These are phyloP conservation scores for Talaromyces sp. DNA, from an alignment of 2,329 filamentous ascomycete genomes.

Conservation along the genomic window DNA sequence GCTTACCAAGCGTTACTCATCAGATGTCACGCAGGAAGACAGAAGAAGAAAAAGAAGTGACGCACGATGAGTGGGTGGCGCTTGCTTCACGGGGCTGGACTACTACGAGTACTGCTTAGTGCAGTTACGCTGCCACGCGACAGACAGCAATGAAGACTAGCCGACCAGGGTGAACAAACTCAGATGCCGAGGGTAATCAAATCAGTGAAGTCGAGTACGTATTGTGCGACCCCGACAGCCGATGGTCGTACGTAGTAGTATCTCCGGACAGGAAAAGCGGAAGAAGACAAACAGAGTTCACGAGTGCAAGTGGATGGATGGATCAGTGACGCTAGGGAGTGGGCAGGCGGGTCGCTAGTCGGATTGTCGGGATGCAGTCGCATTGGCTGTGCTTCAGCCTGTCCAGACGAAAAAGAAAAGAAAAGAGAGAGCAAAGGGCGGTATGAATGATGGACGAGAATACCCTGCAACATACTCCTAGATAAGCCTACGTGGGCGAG, in stretches of 20 bases:
- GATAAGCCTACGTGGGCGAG: neutral
- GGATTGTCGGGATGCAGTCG: conserved; percentile 7
- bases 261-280: neutral
- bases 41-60: neutral
- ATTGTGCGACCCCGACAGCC: neutral
- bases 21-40: neutral
- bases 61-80: neutral
- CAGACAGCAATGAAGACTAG: neutral
- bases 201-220: neutral
- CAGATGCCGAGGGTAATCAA: neutral
- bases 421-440: neutral
- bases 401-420: neutral
- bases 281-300: neutral
- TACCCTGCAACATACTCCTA: neutral
- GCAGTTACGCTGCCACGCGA: neutral
- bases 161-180: neutral
- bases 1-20: neutral
- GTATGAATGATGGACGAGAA: neutral
- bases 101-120: neutral
- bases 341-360: conserved; percentile 6
- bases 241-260: neutral
- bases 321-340: conserved; percentile 2
- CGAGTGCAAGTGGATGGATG: neutral
- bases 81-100: neutral
- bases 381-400: neutral